These are phyloP conservation scores for Chenopodium album DNA, from an alignment of 148 eudicot genomes.

Conservation along the genomic window DNA sequence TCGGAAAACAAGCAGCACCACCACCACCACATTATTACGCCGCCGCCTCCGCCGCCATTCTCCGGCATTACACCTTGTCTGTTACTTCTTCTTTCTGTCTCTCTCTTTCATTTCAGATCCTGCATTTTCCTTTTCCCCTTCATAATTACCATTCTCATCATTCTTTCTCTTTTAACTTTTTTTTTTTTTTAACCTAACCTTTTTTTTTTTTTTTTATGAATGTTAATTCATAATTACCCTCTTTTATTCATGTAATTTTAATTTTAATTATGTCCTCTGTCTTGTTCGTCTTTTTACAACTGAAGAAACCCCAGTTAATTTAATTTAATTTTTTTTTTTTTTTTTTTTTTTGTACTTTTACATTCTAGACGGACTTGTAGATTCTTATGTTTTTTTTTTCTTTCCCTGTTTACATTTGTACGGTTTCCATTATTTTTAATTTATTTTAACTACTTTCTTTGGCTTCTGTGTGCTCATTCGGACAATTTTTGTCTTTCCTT, in stretches of 20 bases:
- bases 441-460: no score
- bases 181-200: no score
- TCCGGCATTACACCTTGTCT: background rate
- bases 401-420: conserved; percentile 10
- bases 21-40: background rate
- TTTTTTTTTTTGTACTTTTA: conserved; percentile 7
- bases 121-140: no score
- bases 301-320: background rate
- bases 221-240: background rate
- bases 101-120: conserved; percentile 15
- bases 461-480: conserved; percentile 16
- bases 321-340: background rate
- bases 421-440: background rate
- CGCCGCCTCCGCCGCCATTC: background rate
- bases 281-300: no score
- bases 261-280: background rate
- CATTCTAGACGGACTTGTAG: conserved; percentile 12
- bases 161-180: no score
- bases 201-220: no score
- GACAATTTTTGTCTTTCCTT: background rate
- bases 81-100: background rate
- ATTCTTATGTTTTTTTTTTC: background rate
- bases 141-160: no score
- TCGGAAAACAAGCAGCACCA: background rate
- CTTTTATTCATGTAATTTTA: background rate